Conservation (phyloP, 2,329 filamentous ascomycete species). For the Penicillium sp. region DNA sequence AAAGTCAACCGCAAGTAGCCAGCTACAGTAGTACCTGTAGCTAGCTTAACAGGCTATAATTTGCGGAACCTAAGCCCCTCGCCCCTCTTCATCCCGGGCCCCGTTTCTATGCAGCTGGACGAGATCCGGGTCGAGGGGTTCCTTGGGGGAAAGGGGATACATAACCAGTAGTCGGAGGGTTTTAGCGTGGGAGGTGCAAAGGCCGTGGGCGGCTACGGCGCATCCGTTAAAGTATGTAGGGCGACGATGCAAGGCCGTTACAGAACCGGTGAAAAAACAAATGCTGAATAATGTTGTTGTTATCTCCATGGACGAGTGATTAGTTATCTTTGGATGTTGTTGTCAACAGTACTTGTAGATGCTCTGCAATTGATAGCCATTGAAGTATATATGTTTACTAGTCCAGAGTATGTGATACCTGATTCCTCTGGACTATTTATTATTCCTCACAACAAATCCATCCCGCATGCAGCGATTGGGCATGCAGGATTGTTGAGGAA, state of each 20-base stretch:
- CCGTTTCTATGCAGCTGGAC: conserved; percentile 1
- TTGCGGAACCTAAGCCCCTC: conserved; percentile 6
- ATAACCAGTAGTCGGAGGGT: background rate
- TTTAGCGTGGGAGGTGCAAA: background rate
- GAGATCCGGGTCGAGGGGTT: conserved; percentile 9
- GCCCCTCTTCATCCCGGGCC: conserved; percentile 5
- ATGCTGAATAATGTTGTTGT: background rate
- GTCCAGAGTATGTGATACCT: background rate
- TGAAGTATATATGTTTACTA: background rate
- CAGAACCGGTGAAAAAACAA: background rate
- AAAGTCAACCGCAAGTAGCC: background rate
- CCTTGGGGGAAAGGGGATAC: background rate
- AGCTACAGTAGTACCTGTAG: background rate
- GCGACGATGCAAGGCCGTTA: conserved; percentile 32
- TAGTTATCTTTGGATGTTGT: background rate
- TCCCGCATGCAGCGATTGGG: conserved; percentile 7
- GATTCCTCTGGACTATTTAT: background rate
- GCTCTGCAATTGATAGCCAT: background rate
- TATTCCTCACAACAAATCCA: background rate
- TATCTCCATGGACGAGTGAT: background rate
- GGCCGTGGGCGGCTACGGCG: conserved; percentile 32
- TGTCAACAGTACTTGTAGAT: background rate
- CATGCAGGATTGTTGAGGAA: conserved; percentile 14
- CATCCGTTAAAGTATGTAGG: conserved; percentile 33
- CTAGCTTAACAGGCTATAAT: conserved; percentile 5